Evolutionary conservation across 192 early-diverging fungal genomes (phyloP).

Genomic region (Lunasporangiospora selenospora): DNA sequence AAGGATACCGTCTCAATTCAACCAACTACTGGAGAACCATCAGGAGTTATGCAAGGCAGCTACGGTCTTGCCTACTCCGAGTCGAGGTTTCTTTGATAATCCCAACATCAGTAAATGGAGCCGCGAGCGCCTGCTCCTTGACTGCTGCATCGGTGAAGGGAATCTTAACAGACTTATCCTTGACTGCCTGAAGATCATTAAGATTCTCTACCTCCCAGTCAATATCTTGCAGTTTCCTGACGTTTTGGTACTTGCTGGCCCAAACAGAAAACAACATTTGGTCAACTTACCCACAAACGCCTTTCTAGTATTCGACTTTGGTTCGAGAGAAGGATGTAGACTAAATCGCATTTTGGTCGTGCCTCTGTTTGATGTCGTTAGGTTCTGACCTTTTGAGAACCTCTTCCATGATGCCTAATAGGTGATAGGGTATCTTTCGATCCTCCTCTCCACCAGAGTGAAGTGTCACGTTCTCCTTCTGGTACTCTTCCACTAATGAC

Average conservation of each 20-base stretch:
- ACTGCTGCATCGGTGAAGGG: constrained; percentile 5
- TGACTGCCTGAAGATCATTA: constrained; percentile 34
- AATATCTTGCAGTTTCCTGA: constrained; percentile 8
- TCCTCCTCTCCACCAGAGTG: constrained; percentile 34
- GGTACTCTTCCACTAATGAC: constrained; percentile 36
- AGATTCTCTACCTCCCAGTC: constrained; percentile 47
- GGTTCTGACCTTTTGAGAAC: constrained; percentile 49
- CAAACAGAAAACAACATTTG: constrained; percentile 46
- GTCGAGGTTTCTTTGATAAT: too few species aligned
- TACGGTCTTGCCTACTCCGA: too few species aligned
- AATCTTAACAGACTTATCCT: constrained; percentile 5
- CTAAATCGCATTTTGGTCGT: constrained; percentile 46
- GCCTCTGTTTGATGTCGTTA: constrained; percentile 56
- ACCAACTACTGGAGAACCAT: too few species aligned
- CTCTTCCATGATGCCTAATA: constrained; percentile 48
- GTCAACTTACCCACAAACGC: constrained; percentile 51
- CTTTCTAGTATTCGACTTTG: constrained; percentile 43
- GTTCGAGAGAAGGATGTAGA: constrained; percentile 49
- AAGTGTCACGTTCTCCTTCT: constrained; percentile 25
- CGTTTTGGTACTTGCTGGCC: constrained; percentile 20
- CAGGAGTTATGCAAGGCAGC: too few species aligned
- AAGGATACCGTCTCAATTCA: too few species aligned
- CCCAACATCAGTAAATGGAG: too few species aligned
- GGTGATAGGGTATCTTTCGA: constrained; percentile 58
- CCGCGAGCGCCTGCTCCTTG: too few species aligned